Base-by-base conservation (phyloP, 495 filamentous ascomycete species). In the Penicillium dipodomyicola region DNA sequence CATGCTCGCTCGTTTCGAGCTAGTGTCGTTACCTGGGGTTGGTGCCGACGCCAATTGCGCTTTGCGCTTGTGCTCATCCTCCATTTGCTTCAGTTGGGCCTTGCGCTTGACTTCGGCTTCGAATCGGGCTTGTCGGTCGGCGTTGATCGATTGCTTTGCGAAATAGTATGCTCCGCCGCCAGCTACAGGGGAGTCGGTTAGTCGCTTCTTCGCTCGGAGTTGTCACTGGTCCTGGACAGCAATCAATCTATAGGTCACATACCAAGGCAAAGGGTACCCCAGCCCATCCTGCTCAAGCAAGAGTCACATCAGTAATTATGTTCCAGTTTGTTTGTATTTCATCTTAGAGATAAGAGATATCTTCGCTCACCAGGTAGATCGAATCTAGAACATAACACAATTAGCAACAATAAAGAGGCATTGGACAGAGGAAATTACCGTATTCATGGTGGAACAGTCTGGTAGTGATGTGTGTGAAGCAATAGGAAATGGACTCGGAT, bases 91-190 rank as follows among this genome's bases (percentile, higher is more conserved):
- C 56, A 81, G 71, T 65, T 87, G 78, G 53, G 80, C 78, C 73
- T 85, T 85, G 68, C 82, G 82, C 68, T 81, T 80, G 40, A 83
- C 74, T 45, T 87, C 82, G 33, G 85, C 83, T 57, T 90, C 83
- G 52, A 88, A 85, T 60, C 90, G 82, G 51, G 82, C 72, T 30
- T 82, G 80, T 40, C 91, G 88, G 74, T 96, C 90, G 60, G 88
- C 89, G 64, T 97, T 93, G 79, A 98, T 92, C 70, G 86, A 87
- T 62, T 85, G 80, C 80, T 98, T 98, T 52, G 94, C 95, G 72
- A 96, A 96, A 77, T 90, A 90, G 81, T 98, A 98, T 59, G 94
- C 91, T 51, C 83, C 92, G 66, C 90, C 94, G 67, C 92, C 94
- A 54, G 89, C 87, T 91, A 67, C 32, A 45, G 14, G 32, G 40